These are phyloP conservation scores for Solanum chacoense DNA, from an alignment of 305 asterid genomes.

Conservation along the genomic window DNA sequence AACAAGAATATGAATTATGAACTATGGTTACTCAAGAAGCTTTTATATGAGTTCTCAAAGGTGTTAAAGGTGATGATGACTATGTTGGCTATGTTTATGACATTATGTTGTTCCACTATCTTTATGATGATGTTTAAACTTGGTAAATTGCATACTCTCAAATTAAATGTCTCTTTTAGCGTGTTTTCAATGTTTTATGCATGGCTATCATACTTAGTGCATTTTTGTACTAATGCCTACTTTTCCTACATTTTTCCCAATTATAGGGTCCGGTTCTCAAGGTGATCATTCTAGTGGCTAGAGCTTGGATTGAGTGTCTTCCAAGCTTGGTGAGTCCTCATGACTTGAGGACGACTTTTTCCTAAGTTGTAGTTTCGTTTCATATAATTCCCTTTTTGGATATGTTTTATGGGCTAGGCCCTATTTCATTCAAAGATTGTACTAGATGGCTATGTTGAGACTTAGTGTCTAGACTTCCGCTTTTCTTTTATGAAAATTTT, in stretches of 20 bases:
- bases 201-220: not conserved
- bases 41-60: not conserved
- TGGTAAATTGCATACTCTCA: not conserved
- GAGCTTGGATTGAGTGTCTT: not conserved
- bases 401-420: not conserved
- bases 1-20: not conserved
- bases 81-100: not conserved
- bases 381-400: not conserved
- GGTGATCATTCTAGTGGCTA: not conserved
- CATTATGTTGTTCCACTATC: not conserved
- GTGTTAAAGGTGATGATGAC: not conserved
- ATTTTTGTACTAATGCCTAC: not conserved
- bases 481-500: not conserved
- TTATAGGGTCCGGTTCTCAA: not conserved
- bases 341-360: not conserved
- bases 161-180: not conserved
- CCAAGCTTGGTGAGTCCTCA: not conserved
- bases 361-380: not conserved
- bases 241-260: not conserved
- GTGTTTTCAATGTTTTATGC: not conserved
- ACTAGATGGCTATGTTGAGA: not conserved
- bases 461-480: not conserved
- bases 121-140: not conserved
- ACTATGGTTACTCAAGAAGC: not conserved
- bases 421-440: not conserved